Percentiles rank a stretch among this genome's conserved stretches.
Evolutionary conservation across 208 protist species (phyloP).

Genomic region (Wallacemonas sp.): DNA sequence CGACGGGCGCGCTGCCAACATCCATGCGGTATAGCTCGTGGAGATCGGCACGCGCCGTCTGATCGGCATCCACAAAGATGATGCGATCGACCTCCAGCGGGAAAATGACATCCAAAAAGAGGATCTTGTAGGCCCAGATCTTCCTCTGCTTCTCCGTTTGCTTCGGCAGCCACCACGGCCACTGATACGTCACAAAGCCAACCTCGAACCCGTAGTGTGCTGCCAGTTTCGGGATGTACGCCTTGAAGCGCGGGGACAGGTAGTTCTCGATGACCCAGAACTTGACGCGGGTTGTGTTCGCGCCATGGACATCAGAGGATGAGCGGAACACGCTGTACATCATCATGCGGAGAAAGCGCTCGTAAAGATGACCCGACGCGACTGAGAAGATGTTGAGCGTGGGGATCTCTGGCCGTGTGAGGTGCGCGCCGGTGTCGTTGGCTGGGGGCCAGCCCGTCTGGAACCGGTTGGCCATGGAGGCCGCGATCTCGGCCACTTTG

Average conservation of each 20-base stretch:
- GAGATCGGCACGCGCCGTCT: slow-evolving; percentile 87
- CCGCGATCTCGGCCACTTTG: slow-evolving; percentile 22
- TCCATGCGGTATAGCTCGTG: slow-evolving; percentile 98
- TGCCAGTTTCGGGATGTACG: slow-evolving; percentile 87
- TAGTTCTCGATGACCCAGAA: slow-evolving; percentile 99
- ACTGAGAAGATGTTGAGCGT: slow-evolving; percentile 99
- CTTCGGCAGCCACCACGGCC: slow-evolving; percentile 96
- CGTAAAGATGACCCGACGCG: slow-evolving; percentile 98
- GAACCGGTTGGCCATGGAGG: slow-evolving; percentile 13
- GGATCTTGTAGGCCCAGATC: slow-evolving; percentile 99
- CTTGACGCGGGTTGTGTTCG: slow-evolving; percentile 93
- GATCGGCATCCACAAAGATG: slow-evolving; percentile 99
- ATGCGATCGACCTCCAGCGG: slow-evolving; percentile 95
- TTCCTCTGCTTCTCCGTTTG: slow-evolving; percentile 98
- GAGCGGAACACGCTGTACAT: slow-evolving; percentile 96
- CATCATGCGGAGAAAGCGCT: slow-evolving; percentile 99
- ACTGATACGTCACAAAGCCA: slow-evolving; percentile 97
- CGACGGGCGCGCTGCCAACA: slow-evolving; percentile 92
- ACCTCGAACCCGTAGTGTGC: slow-evolving; percentile 94
- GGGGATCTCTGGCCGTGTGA: slow-evolving; percentile 38
- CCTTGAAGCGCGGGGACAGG: slow-evolving; percentile 97
- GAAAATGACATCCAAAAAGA: slow-evolving; percentile 99
- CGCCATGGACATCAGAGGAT: slow-evolving; percentile 73
- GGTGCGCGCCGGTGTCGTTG: neutral
- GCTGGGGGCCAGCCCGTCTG: slow-evolving; percentile 29